Evolutionary conservation across 2,329 filamentous ascomycete genomes (phyloP).

Genomic region (Diplocarpon rosae): DNA sequence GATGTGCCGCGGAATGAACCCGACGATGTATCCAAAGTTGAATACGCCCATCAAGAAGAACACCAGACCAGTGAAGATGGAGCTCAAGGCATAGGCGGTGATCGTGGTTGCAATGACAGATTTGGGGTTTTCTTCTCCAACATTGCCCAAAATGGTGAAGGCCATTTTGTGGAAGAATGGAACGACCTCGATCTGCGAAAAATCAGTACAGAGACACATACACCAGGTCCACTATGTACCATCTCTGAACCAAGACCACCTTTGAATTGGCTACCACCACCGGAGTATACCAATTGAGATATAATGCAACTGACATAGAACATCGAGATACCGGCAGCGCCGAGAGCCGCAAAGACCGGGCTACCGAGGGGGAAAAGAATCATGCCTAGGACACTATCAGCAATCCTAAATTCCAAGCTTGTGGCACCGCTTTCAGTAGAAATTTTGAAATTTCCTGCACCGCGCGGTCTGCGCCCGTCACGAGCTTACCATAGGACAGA

Average conservation of each 20-base stretch:
- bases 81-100: conserved; percentile 79
- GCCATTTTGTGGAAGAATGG: conserved; percentile 99
- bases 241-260: conserved; percentile 92
- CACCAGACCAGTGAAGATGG: conserved; percentile 78
- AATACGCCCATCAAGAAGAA: conserved; percentile 88
- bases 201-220: not conserved
- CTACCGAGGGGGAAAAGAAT: conserved; percentile 89
- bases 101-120: conserved; percentile 92
- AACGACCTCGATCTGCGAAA: conserved; percentile 77
- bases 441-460: no score
- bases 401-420: not conserved
- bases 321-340: conserved; percentile 91
- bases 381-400: conserved; percentile 46
- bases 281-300: conserved; percentile 81
- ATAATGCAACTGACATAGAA: conserved; percentile 98
- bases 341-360: conserved; percentile 73
- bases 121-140: conserved; percentile 72
- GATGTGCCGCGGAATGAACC: conserved; percentile 94
- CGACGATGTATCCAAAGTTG: conserved; percentile 81
- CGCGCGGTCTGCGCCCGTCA: no score
- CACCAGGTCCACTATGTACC: conserved; percentile 35
- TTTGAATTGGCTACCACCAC: conserved; percentile 73
- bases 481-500: conserved; percentile 64
- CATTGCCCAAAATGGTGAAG: conserved; percentile 64
- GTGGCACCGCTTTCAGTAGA: no score